Base-by-base conservation (phyloP, 164 flowering plant species). In the Stephania yunnanensis region DNA sequence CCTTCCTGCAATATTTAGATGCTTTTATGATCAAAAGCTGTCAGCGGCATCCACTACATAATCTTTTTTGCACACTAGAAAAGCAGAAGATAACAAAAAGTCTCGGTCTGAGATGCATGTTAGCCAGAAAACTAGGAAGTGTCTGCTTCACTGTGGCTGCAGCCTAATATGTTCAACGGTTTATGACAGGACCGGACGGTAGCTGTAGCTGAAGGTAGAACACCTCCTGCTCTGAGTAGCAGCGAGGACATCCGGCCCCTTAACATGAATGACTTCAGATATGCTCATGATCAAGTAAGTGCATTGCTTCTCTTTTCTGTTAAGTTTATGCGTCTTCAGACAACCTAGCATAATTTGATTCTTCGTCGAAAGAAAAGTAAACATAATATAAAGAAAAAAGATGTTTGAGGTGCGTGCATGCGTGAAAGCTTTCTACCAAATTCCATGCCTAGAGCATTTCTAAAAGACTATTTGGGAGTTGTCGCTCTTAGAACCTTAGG, bases 251-350 rank as follows among this genome's bases (percentile, higher is more conserved):
- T 94, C 45, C 90, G 97, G 53, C 80, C 97, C 72, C 77, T 92
- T 42, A 87, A 83, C 78, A 81, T 86, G 86, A 91, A 86, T 2
- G 98, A 94, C 85, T 94, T 94, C 77, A 94, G 75, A 89, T 77
- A 83, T 72, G 97, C 98, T 71, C 97, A 92, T 77, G 97, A 92
- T 77, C 89, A 83, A 94, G 98, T 92, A 83, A 82, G 12, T 17
- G 52, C 45, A 36, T 36, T 36, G 42, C 42, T 4, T 2, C 42
- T 36, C 42, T 36, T 36, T 36, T 36, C 42, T 36, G 42, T 36
- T 36, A 36, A 2, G 42, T 36, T 36, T 36, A 36, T 4, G 4
- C 2, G 42, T 4, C 42, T 2, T 4, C 42, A 36, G 4, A 0
- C 42, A 36, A 36, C 4, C 42, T 36, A 36, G 2, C 42, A 36